Conservation (phyloP, 345 rosid genomes). For the Lepidium aucheri region DNA sequence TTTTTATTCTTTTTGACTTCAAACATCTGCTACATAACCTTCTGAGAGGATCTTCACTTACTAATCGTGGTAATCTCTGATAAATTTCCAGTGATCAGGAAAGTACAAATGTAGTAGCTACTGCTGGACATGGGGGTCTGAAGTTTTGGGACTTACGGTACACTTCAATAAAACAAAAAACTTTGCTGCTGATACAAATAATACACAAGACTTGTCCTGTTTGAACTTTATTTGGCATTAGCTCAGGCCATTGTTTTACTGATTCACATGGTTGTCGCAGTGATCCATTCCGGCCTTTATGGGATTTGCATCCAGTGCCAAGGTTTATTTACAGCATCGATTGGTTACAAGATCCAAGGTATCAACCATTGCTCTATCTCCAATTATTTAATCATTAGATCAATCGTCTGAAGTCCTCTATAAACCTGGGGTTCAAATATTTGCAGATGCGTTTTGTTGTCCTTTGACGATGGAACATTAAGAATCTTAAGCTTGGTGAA, state of each 20-base stretch:
- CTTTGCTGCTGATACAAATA: no score
- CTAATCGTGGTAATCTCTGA: no score
- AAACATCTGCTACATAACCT: no score
- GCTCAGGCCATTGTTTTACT: no score
- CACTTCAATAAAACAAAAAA: no score
- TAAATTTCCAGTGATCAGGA: background rate
- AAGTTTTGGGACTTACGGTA: no score
- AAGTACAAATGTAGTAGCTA: no score
- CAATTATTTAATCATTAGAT: background rate
- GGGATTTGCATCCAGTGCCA: slow-evolving; percentile 67
- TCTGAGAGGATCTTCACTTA: no score
- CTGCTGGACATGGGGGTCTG: no score
- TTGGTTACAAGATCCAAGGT: slow-evolving; percentile 84
- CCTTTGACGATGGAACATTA: slow-evolving; percentile 79
- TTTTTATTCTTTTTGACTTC: background rate
- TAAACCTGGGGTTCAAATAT: slow-evolving; percentile 25
- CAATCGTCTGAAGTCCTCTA: background rate
- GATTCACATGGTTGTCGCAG: slow-evolving; percentile 28
- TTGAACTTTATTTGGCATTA: no score
- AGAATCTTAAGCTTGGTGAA: slow-evolving; percentile 64
- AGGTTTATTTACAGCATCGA: slow-evolving; percentile 66
- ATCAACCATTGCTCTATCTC: slow-evolving; percentile 2
- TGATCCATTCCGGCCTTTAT: slow-evolving; percentile 78
- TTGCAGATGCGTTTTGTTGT: slow-evolving; percentile 59
- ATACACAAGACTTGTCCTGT: no score